Evolutionary conservation across 768 basidiomycete species (phyloP), one percentile per base, ranked within the genome.

Genomic region (Lepiota brunneoincarnata): DNA sequence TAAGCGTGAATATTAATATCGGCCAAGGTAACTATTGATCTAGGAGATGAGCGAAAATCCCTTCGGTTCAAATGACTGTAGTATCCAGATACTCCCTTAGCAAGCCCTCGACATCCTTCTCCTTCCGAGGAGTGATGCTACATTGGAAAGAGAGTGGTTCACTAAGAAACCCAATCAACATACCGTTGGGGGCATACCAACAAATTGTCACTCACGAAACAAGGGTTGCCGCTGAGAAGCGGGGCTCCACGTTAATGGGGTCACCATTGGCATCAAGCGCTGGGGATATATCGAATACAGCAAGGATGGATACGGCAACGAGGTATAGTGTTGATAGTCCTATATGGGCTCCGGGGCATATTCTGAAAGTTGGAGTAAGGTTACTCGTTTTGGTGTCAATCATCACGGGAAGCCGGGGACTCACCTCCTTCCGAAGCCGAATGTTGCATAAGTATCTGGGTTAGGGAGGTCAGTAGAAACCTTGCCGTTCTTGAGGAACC

Each of bases 351-450:
- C 56, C 51, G 6, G 56, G 56, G 17, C 56, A 57, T 17, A 53
- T 48, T n/a, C 56, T 57, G 17, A 20, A 9, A 10, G 12, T 10
- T 3, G 24, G 2, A 21, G 2, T 6, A 15, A 34, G 23, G 28
- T 31, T 11, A 35, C 7, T 15, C 18, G 1, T 4, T 10, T 2
- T 4, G 5, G 20, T 6, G 34, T 6, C 31, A 37, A 48, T 34
- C 9, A 14, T 12, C 9, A 31, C 31, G 21, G 6, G n/a, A 11
- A 10, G 6, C 2, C 4, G 31, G 23, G 46, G n/a, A 45, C 55
- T n/a, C 7, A 67, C 67, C 66, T 59, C 50, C 67, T 42, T 7
- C 71, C 71, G 55, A 68, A 71, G 0, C 71, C 70, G 58, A 68
- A 73, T 2, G 61, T 63, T 1, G 59, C 60, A 7, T 60, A 58